Percentiles rank a stretch among this genome's conserved stretches.
Conservation (phyloP, 2,329 filamentous ascomycete species). For the Ustulina deusta region DNA sequence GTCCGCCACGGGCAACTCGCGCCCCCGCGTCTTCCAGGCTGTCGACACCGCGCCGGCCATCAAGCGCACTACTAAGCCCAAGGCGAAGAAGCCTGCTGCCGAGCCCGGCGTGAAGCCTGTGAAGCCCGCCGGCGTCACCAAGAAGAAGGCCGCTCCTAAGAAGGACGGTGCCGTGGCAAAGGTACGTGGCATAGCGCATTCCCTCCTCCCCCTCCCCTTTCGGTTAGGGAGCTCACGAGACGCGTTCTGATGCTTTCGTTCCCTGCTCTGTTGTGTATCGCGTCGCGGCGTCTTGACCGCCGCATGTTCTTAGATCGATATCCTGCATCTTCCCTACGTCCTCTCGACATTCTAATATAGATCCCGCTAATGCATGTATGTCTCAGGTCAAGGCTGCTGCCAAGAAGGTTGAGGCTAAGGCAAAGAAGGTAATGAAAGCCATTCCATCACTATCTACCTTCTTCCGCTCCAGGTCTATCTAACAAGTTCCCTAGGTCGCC, state of each 20-base stretch:
- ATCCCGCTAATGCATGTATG: conserved; percentile 39
- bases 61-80: conserved; percentile 55
- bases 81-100: conserved; percentile 43
- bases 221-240: not conserved
- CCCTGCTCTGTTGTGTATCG: not conserved
- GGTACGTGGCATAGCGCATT: conserved; percentile 40
- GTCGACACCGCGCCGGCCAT: conserved; percentile 62
- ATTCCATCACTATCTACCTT: not conserved
- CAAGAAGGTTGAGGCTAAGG: conserved; percentile 49
- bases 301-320: not conserved
- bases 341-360: not conserved
- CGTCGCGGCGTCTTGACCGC: not conserved
- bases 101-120: conserved; percentile 44
- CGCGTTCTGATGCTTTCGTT: not conserved
- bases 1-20: conserved; percentile 65
- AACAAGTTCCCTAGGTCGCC: conserved; percentile 33
- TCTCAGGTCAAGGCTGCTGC: conserved; percentile 49
- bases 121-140: conserved; percentile 51
- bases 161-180: conserved; percentile 50
- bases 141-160: conserved; percentile 51
- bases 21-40: conserved; percentile 63
- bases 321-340: not conserved
- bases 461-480: conserved; percentile 13
- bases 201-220: not conserved
- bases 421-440: conserved; percentile 45